These are phyloP conservation scores for Penicillium sp. DNA, from an alignment of 2,329 filamentous ascomycete species.

Conservation along the genomic window DNA sequence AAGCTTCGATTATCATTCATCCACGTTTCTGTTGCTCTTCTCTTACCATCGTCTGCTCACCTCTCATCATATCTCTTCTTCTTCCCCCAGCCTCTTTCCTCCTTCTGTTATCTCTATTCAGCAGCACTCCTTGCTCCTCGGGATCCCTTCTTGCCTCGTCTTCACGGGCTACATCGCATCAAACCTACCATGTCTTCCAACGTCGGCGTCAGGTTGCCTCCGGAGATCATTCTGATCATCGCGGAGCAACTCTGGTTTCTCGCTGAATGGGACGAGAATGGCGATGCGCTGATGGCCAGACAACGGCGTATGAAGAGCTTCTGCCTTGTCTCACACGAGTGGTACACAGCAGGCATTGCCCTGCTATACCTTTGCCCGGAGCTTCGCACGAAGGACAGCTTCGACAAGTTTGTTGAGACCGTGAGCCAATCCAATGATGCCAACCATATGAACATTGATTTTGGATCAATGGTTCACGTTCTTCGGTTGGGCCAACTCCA, in stretches of 20 bases:
- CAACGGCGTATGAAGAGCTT: constrained; percentile 50
- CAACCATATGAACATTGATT: constrained; percentile 31
- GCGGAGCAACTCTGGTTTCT: background rate
- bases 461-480: constrained; percentile 49
- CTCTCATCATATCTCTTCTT: background rate
- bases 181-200: background rate
- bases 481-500: constrained; percentile 55
- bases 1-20: background rate
- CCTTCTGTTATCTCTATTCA: too few species aligned
- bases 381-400: constrained; percentile 49
- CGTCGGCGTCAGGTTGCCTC: background rate
- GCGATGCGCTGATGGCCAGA: constrained; percentile 15
- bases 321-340: constrained; percentile 52
- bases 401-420: constrained; percentile 51
- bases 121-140: too few species aligned
- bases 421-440: constrained; percentile 49
- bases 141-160: too few species aligned
- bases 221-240: constrained; percentile 1
- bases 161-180: too few species aligned
- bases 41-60: background rate
- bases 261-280: background rate
- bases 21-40: too few species aligned
- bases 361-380: constrained; percentile 52
- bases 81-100: too few species aligned
- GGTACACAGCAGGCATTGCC: constrained; percentile 52